These are phyloP conservation scores for Monilinia aucupariae DNA, from an alignment of 2,329 filamentous ascomycete species.

Conservation along the genomic window DNA sequence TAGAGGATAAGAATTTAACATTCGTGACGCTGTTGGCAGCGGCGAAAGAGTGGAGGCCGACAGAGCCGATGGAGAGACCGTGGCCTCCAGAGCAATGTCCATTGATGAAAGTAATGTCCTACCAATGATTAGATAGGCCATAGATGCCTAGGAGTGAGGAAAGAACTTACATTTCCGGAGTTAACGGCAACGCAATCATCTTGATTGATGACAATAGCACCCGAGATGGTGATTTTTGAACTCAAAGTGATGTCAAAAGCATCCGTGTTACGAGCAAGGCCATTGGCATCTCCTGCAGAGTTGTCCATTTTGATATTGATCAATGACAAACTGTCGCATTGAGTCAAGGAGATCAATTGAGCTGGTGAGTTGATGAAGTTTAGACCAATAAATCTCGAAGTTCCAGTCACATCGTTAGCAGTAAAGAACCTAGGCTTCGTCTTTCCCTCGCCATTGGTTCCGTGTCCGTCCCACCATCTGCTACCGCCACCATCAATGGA, in stretches of 20 bases:
- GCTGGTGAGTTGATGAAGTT: slow-evolving; percentile 51
- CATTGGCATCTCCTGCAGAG: slow-evolving; percentile 44
- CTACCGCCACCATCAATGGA: slow-evolving; percentile 48
- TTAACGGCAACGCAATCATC: slow-evolving; percentile 56
- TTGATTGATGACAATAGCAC: slow-evolving; percentile 50
- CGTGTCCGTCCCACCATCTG: slow-evolving; percentile 53
- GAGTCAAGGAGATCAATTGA: slow-evolving; percentile 45
- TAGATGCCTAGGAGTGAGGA: no score
- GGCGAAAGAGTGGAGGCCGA: slow-evolving; percentile 48
- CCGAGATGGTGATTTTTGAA: slow-evolving; percentile 44
- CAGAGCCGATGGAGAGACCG: slow-evolving; percentile 53
- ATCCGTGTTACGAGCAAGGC: slow-evolving; percentile 48
- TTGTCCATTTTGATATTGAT: slow-evolving; percentile 52
- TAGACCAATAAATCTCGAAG: slow-evolving; percentile 45
- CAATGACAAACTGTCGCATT: slow-evolving; percentile 41
- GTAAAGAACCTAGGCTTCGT: slow-evolving; percentile 63
- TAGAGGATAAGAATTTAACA: slow-evolving; percentile 45
- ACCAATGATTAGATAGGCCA: neutral
- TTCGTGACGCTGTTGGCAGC: slow-evolving; percentile 48
- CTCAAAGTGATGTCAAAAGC: slow-evolving; percentile 46
- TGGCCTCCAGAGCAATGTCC: slow-evolving; percentile 33
- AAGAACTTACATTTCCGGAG: slow-evolving; percentile 40
- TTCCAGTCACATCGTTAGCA: slow-evolving; percentile 45
- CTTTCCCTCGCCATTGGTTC: slow-evolving; percentile 52
- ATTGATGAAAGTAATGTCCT: slow-evolving; percentile 29